These are phyloP conservation scores for Scedosporium boydii DNA, from an alignment of 2,329 filamentous ascomycete species.

Conservation along the genomic window DNA sequence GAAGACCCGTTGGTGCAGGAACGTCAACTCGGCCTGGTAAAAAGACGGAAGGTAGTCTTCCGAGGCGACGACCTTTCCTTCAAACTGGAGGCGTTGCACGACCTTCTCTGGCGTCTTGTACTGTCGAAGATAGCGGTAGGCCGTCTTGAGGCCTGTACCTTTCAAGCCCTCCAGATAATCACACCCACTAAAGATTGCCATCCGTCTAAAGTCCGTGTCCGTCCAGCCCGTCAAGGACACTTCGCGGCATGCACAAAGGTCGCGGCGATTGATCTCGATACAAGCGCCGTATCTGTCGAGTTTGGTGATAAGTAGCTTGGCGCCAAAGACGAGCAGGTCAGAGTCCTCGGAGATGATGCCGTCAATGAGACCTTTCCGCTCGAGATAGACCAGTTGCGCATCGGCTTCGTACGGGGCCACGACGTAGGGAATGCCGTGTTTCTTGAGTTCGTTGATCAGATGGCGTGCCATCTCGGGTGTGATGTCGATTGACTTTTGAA, in stretches of 20 bases:
- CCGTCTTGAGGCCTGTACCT: conserved; percentile 85
- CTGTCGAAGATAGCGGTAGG: conserved; percentile 81
- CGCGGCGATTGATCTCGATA: conserved; percentile 78
- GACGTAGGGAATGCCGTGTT: conserved; percentile 69
- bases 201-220: conserved; percentile 80
- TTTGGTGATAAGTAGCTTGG: conserved; percentile 83
- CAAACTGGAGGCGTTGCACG: conserved; percentile 75
- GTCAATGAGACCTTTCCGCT: conserved; percentile 71
- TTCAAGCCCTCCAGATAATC: conserved; percentile 86
- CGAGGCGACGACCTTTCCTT: conserved; percentile 75
- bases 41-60: conserved; percentile 74
- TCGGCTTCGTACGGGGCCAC: conserved; percentile 97
- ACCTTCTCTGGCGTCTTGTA: conserved; percentile 80
- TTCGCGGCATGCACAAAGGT: conserved; percentile 83
- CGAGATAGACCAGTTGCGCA: conserved; percentile 90
- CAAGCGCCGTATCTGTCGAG: conserved; percentile 90
- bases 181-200: conserved; percentile 95
- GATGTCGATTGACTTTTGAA: conserved; percentile 92
- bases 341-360: conserved; percentile 96
- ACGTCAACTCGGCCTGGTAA: conserved; percentile 80
- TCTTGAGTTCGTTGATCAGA: conserved; percentile 86
- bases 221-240: conserved; percentile 87
- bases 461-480: conserved; percentile 92
- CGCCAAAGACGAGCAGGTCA: conserved; percentile 89
- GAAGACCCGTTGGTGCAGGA: conserved; percentile 89